These are phyloP conservation scores for Lithospermum erythrorhizon DNA, from an alignment of 257 asterid species.

Conservation along the genomic window DNA sequence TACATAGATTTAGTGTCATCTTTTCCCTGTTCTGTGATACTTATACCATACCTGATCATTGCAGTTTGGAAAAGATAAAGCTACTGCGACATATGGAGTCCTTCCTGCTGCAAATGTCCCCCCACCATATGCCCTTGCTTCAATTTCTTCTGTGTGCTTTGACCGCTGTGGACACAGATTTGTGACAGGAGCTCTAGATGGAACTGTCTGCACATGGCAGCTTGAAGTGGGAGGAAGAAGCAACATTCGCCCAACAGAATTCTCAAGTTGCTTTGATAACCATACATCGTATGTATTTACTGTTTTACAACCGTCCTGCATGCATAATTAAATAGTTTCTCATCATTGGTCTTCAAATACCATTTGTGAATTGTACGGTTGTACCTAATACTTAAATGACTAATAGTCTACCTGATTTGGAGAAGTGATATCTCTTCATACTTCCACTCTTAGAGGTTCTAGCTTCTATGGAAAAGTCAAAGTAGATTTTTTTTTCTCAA, in stretches of 20 bases:
- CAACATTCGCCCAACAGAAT: conserved; percentile 77
- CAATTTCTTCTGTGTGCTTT: conserved; percentile 75
- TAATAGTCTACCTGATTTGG: neutral
- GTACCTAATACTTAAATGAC: neutral
- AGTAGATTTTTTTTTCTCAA: no score
- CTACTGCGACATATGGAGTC: conserved; percentile 93
- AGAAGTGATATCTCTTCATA: neutral
- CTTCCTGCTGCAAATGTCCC: conserved; percentile 95
- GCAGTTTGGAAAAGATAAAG: conserved; percentile 89
- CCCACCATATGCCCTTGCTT: conserved; percentile 87
- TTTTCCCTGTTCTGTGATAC: conserved; percentile 8
- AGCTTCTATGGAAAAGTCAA: no score
- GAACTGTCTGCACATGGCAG: conserved; percentile 97
- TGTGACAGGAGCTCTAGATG: conserved; percentile 87
- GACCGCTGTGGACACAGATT: conserved; percentile 92
- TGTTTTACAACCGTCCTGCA: neutral
- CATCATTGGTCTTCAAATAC: neutral
- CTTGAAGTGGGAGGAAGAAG: conserved; percentile 98
- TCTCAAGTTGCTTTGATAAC: conserved; percentile 80
- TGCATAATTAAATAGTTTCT: conserved; percentile 8
- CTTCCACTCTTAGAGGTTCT: no score
- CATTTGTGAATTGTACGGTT: no score
- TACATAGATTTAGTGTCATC: neutral
- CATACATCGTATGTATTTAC: conserved; percentile 56
- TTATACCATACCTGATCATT: conserved; percentile 20